These are phyloP conservation scores for Nannochloropsis granulata DNA, from an alignment of 108 stramenopile genomes.

Conservation along the genomic window DNA sequence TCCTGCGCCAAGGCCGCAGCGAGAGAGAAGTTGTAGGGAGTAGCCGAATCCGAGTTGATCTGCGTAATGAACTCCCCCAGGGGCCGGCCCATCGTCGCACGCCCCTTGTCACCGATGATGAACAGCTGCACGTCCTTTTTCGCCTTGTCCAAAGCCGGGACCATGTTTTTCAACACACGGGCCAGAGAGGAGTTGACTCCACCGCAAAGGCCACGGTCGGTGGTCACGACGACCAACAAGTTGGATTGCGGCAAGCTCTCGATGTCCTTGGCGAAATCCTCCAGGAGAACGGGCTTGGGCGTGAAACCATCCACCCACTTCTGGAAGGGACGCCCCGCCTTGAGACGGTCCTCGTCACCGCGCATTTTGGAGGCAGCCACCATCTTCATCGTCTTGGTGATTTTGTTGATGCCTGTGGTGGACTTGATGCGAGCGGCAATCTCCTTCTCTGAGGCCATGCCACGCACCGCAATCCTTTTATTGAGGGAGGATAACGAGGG, in stretches of 20 bases:
- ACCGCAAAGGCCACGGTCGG: slow-evolving; percentile 98
- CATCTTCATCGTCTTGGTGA: slow-evolving; percentile 99
- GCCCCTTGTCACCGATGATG: slow-evolving; percentile 94
- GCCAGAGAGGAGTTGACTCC: slow-evolving; percentile 80
- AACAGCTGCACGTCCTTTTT: slow-evolving; percentile 74
- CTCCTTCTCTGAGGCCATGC: slow-evolving; percentile 43
- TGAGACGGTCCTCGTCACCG: slow-evolving; percentile 72
- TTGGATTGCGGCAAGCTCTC: slow-evolving; percentile 42
- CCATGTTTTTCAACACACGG: slow-evolving; percentile 49
- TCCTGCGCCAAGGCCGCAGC: slow-evolving; percentile 1
- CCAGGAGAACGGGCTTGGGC: background rate
- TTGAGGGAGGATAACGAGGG: background rate
- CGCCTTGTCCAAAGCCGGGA: slow-evolving; percentile 43
- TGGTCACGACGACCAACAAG: slow-evolving; percentile 75
- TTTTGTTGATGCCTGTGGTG: slow-evolving; percentile 97
- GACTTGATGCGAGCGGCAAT: slow-evolving; percentile 65
- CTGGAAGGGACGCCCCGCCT: slow-evolving; percentile 41
- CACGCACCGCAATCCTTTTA: slow-evolving; percentile 14
- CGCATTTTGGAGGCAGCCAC: slow-evolving; percentile 98
- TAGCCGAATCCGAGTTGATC: slow-evolving; percentile 9
- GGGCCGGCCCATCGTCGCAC: slow-evolving; percentile 64
- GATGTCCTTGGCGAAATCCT: slow-evolving; percentile 8
- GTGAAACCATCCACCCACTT: slow-evolving; percentile 18
- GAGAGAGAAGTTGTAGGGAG: slow-evolving; percentile 14
- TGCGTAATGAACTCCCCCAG: slow-evolving; percentile 47